These are phyloP conservation scores for Eucalyptus virginea DNA, from an alignment of 345 rosid genomes.

Conservation along the genomic window DNA sequence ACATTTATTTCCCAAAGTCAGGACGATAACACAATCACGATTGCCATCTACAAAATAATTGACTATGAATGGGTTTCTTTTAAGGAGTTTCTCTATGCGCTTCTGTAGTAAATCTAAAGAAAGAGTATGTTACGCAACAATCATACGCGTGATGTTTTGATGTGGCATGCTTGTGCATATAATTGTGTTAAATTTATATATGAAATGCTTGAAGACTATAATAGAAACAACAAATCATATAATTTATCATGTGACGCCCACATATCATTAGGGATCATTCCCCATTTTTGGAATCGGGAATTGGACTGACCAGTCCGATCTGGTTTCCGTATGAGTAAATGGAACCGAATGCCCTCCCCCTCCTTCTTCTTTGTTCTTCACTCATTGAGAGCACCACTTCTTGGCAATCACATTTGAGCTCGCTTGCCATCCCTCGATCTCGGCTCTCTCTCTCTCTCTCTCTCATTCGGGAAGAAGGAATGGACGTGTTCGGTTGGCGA, in stretches of 20 bases:
- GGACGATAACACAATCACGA: neutral
- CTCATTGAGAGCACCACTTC: neutral
- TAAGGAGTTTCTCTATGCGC: too few species aligned
- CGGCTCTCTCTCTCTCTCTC: neutral
- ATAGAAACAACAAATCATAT: neutral
- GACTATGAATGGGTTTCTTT: neutral
- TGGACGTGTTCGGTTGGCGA: neutral
- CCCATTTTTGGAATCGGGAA: too few species aligned
- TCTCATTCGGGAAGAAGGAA: neutral
- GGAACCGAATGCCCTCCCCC: neutral
- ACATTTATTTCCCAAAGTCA: neutral
- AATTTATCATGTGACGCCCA: neutral
- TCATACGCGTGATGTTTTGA: neutral
- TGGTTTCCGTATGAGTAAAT: too few species aligned
- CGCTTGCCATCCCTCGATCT: neutral
- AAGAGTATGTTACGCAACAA: neutral
- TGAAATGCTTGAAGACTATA: neutral
- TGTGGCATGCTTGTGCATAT: neutral
- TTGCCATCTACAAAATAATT: neutral
- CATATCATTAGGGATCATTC: too few species aligned
- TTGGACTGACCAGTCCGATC: accelerated
- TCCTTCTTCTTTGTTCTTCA: neutral
- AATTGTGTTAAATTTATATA: neutral
- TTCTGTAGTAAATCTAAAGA: neutral
- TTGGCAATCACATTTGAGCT: neutral